Evolutionary conservation across 2,329 filamentous ascomycete species (phyloP).

Genomic region (Fusarium veterinarium): DNA sequence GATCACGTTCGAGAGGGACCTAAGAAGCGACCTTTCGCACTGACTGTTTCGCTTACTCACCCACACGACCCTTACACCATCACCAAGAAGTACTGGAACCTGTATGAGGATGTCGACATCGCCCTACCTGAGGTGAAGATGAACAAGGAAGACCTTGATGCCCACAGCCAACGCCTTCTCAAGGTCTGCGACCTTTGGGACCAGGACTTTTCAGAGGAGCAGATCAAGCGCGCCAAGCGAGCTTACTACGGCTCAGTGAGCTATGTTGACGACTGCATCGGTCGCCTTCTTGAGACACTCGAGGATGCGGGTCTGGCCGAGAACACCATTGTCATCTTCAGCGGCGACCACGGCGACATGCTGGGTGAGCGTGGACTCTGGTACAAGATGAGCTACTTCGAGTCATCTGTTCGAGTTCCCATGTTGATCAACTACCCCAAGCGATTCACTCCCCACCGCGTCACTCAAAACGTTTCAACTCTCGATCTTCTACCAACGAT

Average conservation of each 20-base stretch:
- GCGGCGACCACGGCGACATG: constrained; percentile 96
- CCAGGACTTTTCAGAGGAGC: constrained; percentile 83
- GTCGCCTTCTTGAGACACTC: constrained; percentile 80
- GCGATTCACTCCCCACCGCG: constrained; percentile 78
- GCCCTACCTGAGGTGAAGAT: constrained; percentile 82
- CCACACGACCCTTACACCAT: constrained; percentile 97
- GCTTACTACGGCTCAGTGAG: constrained; percentile 95
- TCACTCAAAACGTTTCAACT: constrained; percentile 87
- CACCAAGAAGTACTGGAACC: constrained; percentile 91
- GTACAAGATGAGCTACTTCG: constrained; percentile 99
- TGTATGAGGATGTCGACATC: constrained; percentile 91
- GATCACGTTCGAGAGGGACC: constrained; percentile 87
- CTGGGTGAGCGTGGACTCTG: constrained; percentile 90
- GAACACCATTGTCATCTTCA: constrained; percentile 92
- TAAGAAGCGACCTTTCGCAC: constrained; percentile 79
- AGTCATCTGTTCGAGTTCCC: constrained; percentile 89
- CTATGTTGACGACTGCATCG: constrained; percentile 94
- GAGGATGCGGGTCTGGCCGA: constrained; percentile 83
- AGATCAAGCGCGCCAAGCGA: constrained; percentile 84
- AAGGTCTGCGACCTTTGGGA: constrained; percentile 90
- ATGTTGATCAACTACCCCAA: constrained; percentile 86
- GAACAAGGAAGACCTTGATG: constrained; percentile 82
- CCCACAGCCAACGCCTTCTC: constrained; percentile 87
- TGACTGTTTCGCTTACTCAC: constrained; percentile 94
- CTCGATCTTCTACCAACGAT: constrained; percentile 91